phyloP scores from a whole-genome alignment of 306 rosid species.

The Urtica urens region DNA sequence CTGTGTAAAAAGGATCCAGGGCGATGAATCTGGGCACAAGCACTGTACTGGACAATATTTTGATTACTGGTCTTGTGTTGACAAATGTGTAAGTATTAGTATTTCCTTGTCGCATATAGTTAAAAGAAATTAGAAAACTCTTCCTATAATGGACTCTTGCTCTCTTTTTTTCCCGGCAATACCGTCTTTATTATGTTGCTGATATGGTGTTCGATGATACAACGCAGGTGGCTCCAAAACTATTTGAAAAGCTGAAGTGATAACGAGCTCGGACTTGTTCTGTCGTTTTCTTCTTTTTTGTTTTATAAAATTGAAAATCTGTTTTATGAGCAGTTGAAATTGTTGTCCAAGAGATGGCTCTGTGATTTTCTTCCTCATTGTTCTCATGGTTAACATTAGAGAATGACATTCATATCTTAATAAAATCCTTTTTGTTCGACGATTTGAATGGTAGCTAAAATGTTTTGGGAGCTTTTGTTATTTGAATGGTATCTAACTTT shows the following conservation, averaged over 20 bases:
- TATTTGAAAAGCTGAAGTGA: conserved; percentile 57
- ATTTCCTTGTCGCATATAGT: not conserved
- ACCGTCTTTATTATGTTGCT: not conserved
- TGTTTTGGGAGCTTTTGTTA: no score
- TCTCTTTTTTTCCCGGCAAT: not conserved
- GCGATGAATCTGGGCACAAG: conserved; percentile 74
- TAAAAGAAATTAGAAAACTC: not conserved
- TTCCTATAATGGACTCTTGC: conserved; percentile 6
- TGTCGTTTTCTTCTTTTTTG: conserved; percentile 14
- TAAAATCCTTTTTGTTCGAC: no score
- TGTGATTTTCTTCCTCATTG: no score
- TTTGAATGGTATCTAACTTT: no score
- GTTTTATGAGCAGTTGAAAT: conserved; percentile 16
- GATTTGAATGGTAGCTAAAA: no score
- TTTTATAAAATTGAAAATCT: conserved; percentile 12
- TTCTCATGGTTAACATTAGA: no score
- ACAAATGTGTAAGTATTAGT: conserved; percentile 78
- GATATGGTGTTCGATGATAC: not conserved
- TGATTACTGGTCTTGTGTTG: conserved; percentile 86
- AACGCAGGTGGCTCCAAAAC: conserved; percentile 79
- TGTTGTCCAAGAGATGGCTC: no score
- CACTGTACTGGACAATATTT: conserved; percentile 98
- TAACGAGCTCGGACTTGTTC: conserved; percentile 9
- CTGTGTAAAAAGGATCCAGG: conserved; percentile 71
- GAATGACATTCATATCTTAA: no score